Evolutionary conservation across 768 basidiomycete species (phyloP), one percentile per base, ranked within the genome.

Genomic region (Hydnomerulius pinastri): DNA sequence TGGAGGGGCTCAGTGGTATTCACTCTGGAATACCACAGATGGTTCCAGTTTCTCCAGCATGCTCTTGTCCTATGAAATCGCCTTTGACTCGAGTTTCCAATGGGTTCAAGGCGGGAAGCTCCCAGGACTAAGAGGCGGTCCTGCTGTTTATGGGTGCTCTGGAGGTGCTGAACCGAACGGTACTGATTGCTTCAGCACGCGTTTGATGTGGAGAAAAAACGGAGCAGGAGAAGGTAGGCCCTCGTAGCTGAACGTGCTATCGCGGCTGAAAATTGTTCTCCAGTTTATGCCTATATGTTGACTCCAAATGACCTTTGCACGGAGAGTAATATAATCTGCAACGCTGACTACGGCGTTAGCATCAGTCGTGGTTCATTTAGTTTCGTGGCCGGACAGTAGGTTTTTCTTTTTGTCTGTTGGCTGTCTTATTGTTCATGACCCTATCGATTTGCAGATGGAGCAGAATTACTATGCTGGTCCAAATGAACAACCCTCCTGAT

Each of bases 251-350:
- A 28, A 6, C 42, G 23, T 12, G 11, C 11, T 38, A 15, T 47
- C 18, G 23, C 23, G 32, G 30, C 25, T 53, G 37, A 50, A 51
- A 33, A n/a, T n/a, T 39, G 23, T 28, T 48, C 41, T 28, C 40
- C 59, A 92, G 90, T 87, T 8, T 93, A 92, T 66, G 86, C 87
- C 9, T 93, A 95, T 62, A 81, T 92, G 40, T 85, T 87, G 4
- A 76, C 77, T 1, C 71, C 82, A 6, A 80, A 85, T 61, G 69
- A 71, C 40, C 62, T 92, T 9, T 92, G 88, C 60, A 70, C 70
- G 6, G 68, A 81, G 18, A 63, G 66, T 35, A 69, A 75, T 37
- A 74, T 91, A 43, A 75, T 70, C 24, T 92, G 91, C 71, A 86
- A 90, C 61, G 65, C 74, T 8, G 87, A 87, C 53, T 92, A 85